Conservation (phyloP, 2,329 filamentous ascomycete genomes). For the Botryotinia convoluta region DNA sequence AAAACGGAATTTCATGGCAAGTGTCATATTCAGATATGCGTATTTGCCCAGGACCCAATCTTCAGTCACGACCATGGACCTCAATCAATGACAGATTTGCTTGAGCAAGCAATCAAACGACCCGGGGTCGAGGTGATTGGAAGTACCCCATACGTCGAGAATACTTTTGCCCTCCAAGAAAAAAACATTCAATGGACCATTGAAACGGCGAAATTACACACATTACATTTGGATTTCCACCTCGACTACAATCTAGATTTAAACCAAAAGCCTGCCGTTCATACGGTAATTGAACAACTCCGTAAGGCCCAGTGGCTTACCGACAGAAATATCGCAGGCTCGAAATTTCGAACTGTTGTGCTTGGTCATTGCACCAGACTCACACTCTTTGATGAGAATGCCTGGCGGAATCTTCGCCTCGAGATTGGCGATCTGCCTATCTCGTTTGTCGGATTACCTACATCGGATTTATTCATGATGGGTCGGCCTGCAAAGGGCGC, state of each 20-base stretch:
- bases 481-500: slow-evolving; percentile 41
- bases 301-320: slow-evolving; percentile 49
- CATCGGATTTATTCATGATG: slow-evolving; percentile 73
- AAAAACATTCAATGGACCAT: slow-evolving; percentile 64
- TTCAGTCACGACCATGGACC: slow-evolving; percentile 54
- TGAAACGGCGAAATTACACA: slow-evolving; percentile 47
- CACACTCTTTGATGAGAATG: slow-evolving; percentile 50
- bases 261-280: slow-evolving; percentile 49
- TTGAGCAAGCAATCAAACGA: slow-evolving; percentile 46
- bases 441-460: slow-evolving; percentile 67
- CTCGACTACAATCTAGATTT: slow-evolving; percentile 66
- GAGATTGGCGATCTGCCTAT: slow-evolving; percentile 55
- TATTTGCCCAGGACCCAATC: slow-evolving; percentile 68
- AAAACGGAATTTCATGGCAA: slow-evolving; percentile 52
- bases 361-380: slow-evolving; percentile 69
- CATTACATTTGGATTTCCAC: slow-evolving; percentile 66
- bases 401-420: slow-evolving; percentile 50
- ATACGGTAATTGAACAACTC: slow-evolving; percentile 52
- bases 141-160: slow-evolving; percentile 69
- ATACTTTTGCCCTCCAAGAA: slow-evolving; percentile 40
- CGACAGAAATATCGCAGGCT: slow-evolving; percentile 21
- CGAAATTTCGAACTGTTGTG: slow-evolving; percentile 52
- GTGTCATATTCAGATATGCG: slow-evolving; percentile 64
- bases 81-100: slow-evolving; percentile 49
- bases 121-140: slow-evolving; percentile 58